A percentile compares a stretch with the other conserved stretches of the same genome.
phyloP scores from a whole-genome alignment of 2,329 filamentous ascomycete genomes.

The Pyrenophora tritici-repentis region DNA sequence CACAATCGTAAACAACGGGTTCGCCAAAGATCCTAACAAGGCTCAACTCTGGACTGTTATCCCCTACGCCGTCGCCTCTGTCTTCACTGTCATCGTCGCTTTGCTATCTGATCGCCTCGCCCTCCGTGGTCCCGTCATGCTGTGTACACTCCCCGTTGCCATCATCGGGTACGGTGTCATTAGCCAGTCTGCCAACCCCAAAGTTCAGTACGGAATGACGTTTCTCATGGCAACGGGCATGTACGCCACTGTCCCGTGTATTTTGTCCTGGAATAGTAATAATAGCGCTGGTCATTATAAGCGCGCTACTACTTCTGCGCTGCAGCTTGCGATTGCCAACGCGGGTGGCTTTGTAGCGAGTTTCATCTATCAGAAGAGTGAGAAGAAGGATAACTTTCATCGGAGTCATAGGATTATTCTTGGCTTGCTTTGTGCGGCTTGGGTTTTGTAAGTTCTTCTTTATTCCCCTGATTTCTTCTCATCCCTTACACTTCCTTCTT shows the following conservation, averaged over 20 bases:
- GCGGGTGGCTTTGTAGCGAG: constrained; percentile 69
- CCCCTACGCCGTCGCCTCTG: constrained; percentile 64
- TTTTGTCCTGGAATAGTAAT: constrained; percentile 70
- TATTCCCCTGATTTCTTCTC: constrained; percentile 14
- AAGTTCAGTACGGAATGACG: constrained; percentile 67
- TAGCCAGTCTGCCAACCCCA: constrained; percentile 58
- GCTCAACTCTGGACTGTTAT: constrained; percentile 68
- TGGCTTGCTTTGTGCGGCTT: constrained; percentile 64
- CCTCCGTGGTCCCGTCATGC: constrained; percentile 65
- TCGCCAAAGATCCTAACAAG: constrained; percentile 60
- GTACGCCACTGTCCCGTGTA: constrained; percentile 66
- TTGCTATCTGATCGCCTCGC: constrained; percentile 65
- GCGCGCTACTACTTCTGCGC: constrained; percentile 66
- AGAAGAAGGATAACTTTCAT: constrained; percentile 62
- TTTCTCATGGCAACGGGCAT: constrained; percentile 70
- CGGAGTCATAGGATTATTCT: constrained; percentile 66
- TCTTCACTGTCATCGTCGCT: constrained; percentile 58
- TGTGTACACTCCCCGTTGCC: constrained; percentile 65
- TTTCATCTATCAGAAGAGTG: constrained; percentile 63
- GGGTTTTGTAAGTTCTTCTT: constrained; percentile 62
- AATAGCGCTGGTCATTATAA: constrained; percentile 74
- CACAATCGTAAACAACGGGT: constrained; percentile 65
- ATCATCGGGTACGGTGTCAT: constrained; percentile 70
- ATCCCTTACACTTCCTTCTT: no score
- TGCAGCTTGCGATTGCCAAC: constrained; percentile 71